Evolutionary conservation across 768 basidiomycete genomes (phyloP), one percentile per base, ranked within the genome.

Genomic region (Mycena chlorophos): DNA sequence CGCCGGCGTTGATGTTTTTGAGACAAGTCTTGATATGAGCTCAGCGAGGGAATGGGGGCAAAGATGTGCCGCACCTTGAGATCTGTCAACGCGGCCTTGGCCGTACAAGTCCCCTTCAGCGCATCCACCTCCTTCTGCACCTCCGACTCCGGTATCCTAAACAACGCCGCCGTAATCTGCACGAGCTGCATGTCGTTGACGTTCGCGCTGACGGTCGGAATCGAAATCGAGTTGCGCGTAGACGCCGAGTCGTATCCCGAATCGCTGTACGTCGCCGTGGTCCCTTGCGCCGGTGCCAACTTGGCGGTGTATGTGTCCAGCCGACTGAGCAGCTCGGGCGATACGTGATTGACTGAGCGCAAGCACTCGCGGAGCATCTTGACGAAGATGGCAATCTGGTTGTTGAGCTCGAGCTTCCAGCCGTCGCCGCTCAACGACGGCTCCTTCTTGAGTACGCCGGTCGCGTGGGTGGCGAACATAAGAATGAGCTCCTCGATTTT

Each of bases 401-500:
- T 87, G 69, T 97, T 95, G 40, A 98, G 81, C 69, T 95, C 92
- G 43, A 85, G 68, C 68, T 98, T 98, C 95, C 95, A 98, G 20
- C 84, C 89, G 46, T 97, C 94, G 22, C 85, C 89, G 16, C 80
- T 81, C 1, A 94, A 75, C 2, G 89, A 80, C 0, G 90, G 90
- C 61, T 95, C 93, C 72, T 97, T 97, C 80, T 87, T 89, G 56
- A 98, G 80, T 8, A 91, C 84, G 25, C 83, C 80, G 2, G 91
- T 93, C 3, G 96, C 91, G 50, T 93, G 87, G 1, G 94, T 91
- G 12, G 95, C 95, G 65, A 98, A 98, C 81, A 91, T 90, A 49
- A 99, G 79, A 56, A 99, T 96, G 52, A 99, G 87, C 60, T 98
- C 94, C 73, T 99, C 97, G 34, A 98, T 91, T 75, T 96, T 97